These are phyloP conservation scores for Phialocephala subalpina DNA, from an alignment of 2,329 filamentous ascomycete genomes.

Conservation along the genomic window DNA sequence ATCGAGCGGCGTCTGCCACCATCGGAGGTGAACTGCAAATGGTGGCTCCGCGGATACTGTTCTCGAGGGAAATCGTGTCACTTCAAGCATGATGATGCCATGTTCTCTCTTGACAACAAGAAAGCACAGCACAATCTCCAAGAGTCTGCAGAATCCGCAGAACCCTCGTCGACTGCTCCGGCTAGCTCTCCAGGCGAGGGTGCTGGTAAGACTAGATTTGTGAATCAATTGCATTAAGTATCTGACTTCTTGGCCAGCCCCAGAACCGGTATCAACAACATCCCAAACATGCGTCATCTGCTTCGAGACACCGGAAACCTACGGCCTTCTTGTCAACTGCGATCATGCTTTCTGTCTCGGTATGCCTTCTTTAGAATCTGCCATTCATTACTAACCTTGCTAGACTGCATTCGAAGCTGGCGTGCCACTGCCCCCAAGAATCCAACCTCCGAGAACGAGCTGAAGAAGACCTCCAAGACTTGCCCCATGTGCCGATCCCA, in stretches of 20 bases:
- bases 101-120: slow-evolving; percentile 2
- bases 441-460: slow-evolving; percentile 9
- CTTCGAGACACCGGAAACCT: neutral
- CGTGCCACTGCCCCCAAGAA: slow-evolving; percentile 12
- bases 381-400: neutral
- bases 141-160: neutral
- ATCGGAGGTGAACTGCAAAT: slow-evolving; percentile 37
- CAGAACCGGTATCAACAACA: neutral
- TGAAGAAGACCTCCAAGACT: slow-evolving; percentile 16
- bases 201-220: neutral
- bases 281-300: slow-evolving; percentile 1
- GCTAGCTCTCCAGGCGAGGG: neutral
- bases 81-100: slow-evolving; percentile 37
- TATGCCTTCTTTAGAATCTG: neutral
- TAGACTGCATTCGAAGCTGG: slow-evolving; percentile 23
- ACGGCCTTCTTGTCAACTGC: slow-evolving; percentile 13
- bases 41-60: slow-evolving; percentile 41
- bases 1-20: slow-evolving; percentile 21
- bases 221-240: neutral
- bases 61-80: slow-evolving; percentile 35
- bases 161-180: neutral
- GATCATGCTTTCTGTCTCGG: slow-evolving; percentile 22
- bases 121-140: neutral
- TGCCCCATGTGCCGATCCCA: slow-evolving; percentile 20
- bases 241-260: neutral